Evolutionary conservation across 2,329 filamentous ascomycete species (phyloP).

Genomic region (Furcasterigmium sp.): DNA sequence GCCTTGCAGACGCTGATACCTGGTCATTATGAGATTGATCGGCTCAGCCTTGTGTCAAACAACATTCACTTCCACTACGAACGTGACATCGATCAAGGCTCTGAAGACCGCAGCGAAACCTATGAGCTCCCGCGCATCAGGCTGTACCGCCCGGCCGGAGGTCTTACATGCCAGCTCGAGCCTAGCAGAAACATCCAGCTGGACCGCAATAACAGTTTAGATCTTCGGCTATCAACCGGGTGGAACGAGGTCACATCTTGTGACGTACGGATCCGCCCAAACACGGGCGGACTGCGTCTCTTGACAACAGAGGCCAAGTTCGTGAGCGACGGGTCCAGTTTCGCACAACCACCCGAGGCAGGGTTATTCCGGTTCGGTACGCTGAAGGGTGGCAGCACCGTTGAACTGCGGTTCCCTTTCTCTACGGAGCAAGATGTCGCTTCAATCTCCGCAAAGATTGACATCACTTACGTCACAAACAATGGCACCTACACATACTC

Average conservation of each 20-base stretch:
- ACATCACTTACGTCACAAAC: slow-evolving; percentile 67
- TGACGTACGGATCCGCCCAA: slow-evolving; percentile 57
- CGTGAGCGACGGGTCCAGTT: slow-evolving; percentile 32
- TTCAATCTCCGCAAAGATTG: slow-evolving; percentile 69
- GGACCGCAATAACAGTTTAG: slow-evolving; percentile 71
- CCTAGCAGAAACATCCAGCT: slow-evolving; percentile 71
- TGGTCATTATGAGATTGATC: slow-evolving; percentile 71
- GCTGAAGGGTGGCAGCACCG: slow-evolving; percentile 35
- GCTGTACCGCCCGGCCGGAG: slow-evolving; percentile 66
- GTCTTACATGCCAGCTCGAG: slow-evolving; percentile 63
- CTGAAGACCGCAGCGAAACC: slow-evolving; percentile 41
- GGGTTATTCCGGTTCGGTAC: slow-evolving; percentile 46
- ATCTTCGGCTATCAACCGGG: slow-evolving; percentile 67
- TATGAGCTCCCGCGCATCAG: slow-evolving; percentile 58
- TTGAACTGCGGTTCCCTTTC: slow-evolving; percentile 70
- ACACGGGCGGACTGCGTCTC: slow-evolving; percentile 61
- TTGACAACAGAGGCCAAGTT: slow-evolving; percentile 55
- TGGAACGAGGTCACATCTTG: slow-evolving; percentile 63
- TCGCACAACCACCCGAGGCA: slow-evolving; percentile 45
- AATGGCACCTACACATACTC: slow-evolving; percentile 61
- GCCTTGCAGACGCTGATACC: slow-evolving; percentile 53
- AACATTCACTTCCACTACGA: slow-evolving; percentile 65
- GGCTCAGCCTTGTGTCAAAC: slow-evolving; percentile 58
- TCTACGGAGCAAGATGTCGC: slow-evolving; percentile 72
- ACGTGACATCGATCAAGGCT: slow-evolving; percentile 44